Percentiles rank a stretch among this genome's conserved stretches.
These are phyloP conservation scores for Penicillium flavigenum DNA, from an alignment of 495 filamentous ascomycete species.

Conservation along the genomic window DNA sequence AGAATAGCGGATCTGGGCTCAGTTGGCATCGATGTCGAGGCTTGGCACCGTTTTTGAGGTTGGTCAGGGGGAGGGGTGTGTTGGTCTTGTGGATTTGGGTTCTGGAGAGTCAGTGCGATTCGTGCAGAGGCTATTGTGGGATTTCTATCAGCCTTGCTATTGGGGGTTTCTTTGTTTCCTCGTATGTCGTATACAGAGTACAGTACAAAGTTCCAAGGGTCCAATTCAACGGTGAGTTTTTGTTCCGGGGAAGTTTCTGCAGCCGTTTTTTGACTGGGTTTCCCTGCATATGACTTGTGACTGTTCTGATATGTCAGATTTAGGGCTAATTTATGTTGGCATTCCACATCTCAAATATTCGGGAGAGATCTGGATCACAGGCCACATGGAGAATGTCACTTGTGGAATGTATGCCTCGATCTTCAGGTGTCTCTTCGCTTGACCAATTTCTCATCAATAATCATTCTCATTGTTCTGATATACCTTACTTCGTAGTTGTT, in stretches of 20 bases:
- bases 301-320: constrained; percentile 2
- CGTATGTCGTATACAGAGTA: not conserved
- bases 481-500: not conserved
- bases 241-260: constrained; percentile 9
- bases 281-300: not conserved
- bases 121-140: not conserved
- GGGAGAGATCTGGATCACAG: constrained; percentile 1
- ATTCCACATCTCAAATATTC: constrained; percentile 8
- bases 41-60: constrained; percentile 27
- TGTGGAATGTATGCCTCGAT: constrained; percentile 13
- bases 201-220: not conserved
- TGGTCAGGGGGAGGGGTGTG: constrained; percentile 20
- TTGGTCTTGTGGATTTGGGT: not conserved
- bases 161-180: constrained; percentile 1
- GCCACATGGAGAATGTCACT: constrained; percentile 6
- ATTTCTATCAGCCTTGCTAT: not conserved
- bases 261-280: not conserved
- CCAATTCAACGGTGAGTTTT: not conserved
- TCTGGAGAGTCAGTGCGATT: constrained; percentile 1
- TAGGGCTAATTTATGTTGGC: not conserved
- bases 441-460: not conserved
- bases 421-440: not conserved
- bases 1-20: constrained; percentile 23
- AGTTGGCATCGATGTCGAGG: constrained; percentile 6
- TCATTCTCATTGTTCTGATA: not conserved